Conservation (phyloP, 2,329 filamentous ascomycete genomes). For the Rhexocercosporidium sp. region DNA sequence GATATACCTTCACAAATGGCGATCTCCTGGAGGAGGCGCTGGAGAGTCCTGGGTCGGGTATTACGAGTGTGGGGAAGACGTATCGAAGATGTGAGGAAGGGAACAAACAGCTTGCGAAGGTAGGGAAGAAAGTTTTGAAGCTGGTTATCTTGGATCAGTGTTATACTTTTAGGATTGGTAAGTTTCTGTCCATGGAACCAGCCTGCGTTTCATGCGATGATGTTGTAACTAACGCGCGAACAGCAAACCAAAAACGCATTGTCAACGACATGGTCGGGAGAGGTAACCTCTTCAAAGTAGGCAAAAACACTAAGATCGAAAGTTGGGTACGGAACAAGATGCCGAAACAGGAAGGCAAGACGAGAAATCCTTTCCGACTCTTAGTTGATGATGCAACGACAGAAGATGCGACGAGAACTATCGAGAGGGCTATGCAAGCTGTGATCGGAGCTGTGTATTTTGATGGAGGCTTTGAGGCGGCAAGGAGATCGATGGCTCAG, state of each 20-base stretch:
- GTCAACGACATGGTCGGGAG: slow-evolving; percentile 8
- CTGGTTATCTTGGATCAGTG: slow-evolving; percentile 29
- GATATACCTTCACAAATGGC: slow-evolving; percentile 27
- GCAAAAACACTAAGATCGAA: slow-evolving; percentile 23
- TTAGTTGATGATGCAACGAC: slow-evolving; percentile 27
- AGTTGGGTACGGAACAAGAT: slow-evolving; percentile 23
- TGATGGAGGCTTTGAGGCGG: slow-evolving; percentile 32
- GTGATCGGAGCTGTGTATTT: slow-evolving; percentile 35
- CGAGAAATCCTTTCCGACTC: slow-evolving; percentile 17
- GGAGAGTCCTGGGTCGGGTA: slow-evolving; percentile 28
- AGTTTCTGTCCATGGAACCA: no score
- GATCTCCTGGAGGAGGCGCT: slow-evolving; percentile 35
- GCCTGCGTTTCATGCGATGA: no score
- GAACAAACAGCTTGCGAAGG: slow-evolving; percentile 28
- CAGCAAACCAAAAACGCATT: background rate
- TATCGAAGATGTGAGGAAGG: slow-evolving; percentile 24
- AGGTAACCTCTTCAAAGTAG: slow-evolving; percentile 19
- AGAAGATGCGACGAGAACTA: slow-evolving; percentile 21
- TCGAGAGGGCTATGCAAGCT: slow-evolving; percentile 32
- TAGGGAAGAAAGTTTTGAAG: slow-evolving; percentile 30
- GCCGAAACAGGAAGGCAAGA: slow-evolving; percentile 12
- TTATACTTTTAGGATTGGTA: slow-evolving; percentile 29
- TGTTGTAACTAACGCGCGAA: background rate
- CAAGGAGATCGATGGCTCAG: slow-evolving; percentile 26
- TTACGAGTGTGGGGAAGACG: slow-evolving; percentile 25